Percentiles rank a stretch among this genome's conserved stretches.
Conservation (phyloP, 306 rosid species). For the Ammopiptanthus mongolicus region DNA sequence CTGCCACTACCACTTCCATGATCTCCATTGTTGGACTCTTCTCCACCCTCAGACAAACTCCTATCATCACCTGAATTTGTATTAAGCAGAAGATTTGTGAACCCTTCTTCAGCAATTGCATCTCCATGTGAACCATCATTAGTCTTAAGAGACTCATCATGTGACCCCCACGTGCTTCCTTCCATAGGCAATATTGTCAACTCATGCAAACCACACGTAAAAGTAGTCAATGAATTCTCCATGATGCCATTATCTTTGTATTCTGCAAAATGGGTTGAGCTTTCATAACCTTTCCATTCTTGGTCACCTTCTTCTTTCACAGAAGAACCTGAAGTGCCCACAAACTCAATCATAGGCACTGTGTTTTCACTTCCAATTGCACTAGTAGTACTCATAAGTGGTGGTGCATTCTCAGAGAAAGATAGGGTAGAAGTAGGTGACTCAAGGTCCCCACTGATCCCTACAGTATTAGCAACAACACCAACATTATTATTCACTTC, state of each 20-base stretch:
- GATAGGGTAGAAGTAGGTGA: constrained; percentile 85
- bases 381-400: constrained; percentile 15
- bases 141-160: constrained; percentile 34
- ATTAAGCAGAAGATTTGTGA: constrained; percentile 81
- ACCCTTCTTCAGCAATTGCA: constrained; percentile 67
- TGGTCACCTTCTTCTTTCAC: constrained; percentile 50
- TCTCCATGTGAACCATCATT: constrained; percentile 7
- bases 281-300: constrained; percentile 61
- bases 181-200: constrained; percentile 58
- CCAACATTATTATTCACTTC: constrained; percentile 16
- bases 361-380: constrained; percentile 35
- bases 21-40: constrained; percentile 45
- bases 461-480: background rate
- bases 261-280: constrained; percentile 29
- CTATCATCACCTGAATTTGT: constrained; percentile 53
- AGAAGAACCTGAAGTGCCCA: constrained; percentile 60
- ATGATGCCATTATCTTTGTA: constrained; percentile 30
- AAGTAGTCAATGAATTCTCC: constrained; percentile 44
- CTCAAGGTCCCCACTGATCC: constrained; percentile 49
- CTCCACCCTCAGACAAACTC: constrained; percentile 59
- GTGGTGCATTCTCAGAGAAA: constrained; percentile 53
- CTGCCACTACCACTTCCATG: constrained; percentile 26
- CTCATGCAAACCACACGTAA: constrained; percentile 46
- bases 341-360: constrained; percentile 64
- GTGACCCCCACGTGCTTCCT: constrained; percentile 35